Evolutionary conservation across 805 yeast genomes (phyloP), one percentile per base, ranked within the genome.

Genomic region (Ogataea haglerorum): DNA sequence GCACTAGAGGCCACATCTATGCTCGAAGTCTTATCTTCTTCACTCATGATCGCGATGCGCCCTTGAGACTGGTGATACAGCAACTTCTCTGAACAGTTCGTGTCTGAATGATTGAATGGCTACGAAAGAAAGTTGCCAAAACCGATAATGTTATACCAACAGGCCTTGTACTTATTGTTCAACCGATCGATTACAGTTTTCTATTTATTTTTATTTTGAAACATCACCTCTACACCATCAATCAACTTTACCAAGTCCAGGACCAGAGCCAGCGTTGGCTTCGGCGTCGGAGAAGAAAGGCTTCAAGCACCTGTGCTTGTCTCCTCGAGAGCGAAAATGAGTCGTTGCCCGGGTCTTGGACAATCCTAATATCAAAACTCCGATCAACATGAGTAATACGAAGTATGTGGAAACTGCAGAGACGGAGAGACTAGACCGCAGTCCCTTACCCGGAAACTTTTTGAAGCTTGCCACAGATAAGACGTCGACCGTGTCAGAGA

Each of bases 401-500:
- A 47, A 40, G 16, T 41, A 47, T 5, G 37, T 36, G 25, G 41
- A 27, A 12, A 33, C 23, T 33, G 24, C 38, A 3, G 25, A 16
- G 16, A 42, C 24, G 7, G 52, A 38, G 27, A 45, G 15, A 13
- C 30, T 27, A 9, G 51, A 32, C 18, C 48, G 37, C 27, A 51
- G 30, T 4, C 36, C 24, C 5, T 34, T 38, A 1, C 52, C 49
- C 3, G 15, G 10, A 9, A 31, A 26, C 2, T 28, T 16, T 3
- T 40, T 42, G 28, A 29, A 45, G 31, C 47, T 43, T 5, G 53
- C 41, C 10, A 15, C 27, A 7, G 37, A 32, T 6, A 58, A 28
- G 10, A 47, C 34, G 2, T 48, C 34, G 2, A 51, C 37, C 15
- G 41, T 38, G 9, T 39, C 42, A 4, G 33, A 25, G 8, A 45